These are phyloP conservation scores for Globisporangium nunn DNA, from an alignment of 352 stramenopile species.

Conservation along the genomic window DNA sequence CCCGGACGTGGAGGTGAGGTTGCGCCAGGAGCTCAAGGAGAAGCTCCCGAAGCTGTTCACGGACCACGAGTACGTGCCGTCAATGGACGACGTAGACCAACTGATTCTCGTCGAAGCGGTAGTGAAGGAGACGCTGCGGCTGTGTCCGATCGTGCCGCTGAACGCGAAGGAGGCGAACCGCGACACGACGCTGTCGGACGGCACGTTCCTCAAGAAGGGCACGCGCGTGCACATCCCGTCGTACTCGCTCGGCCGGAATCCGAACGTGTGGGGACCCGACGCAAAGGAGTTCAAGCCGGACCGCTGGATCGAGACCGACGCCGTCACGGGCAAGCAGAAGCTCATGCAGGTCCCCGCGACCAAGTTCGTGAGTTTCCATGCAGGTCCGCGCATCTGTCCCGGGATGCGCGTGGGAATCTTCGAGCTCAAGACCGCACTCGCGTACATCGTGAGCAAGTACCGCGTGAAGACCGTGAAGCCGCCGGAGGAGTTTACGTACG, in stretches of 20 bases:
- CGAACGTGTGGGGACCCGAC: background rate
- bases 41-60: constrained; percentile 29
- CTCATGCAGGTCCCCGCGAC: constrained; percentile 16
- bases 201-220: constrained; percentile 32
- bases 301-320: constrained; percentile 27
- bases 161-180: constrained; percentile 19
- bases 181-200: constrained; percentile 50
- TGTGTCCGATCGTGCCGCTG: constrained; percentile 44
- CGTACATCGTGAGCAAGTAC: constrained; percentile 39
- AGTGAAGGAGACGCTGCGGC: constrained; percentile 53
- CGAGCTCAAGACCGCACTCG: constrained; percentile 55
- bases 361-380: constrained; percentile 39
- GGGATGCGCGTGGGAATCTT: constrained; percentile 8
- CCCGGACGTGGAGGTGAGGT: constrained; percentile 38
- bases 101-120: constrained; percentile 59
- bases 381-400: constrained; percentile 34
- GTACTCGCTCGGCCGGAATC: background rate
- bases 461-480: constrained; percentile 38
- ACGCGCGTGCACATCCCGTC: constrained; percentile 23
- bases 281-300: constrained; percentile 31
- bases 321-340: constrained; percentile 9
- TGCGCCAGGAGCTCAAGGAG: constrained; percentile 36
- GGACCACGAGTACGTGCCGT: constrained; percentile 18
- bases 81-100: constrained; percentile 33
- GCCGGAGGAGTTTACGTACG: constrained; percentile 38